phyloP scores from a whole-genome alignment of 2,329 filamentous ascomycete genomes.

The Chrysoporthe puriensis region DNA sequence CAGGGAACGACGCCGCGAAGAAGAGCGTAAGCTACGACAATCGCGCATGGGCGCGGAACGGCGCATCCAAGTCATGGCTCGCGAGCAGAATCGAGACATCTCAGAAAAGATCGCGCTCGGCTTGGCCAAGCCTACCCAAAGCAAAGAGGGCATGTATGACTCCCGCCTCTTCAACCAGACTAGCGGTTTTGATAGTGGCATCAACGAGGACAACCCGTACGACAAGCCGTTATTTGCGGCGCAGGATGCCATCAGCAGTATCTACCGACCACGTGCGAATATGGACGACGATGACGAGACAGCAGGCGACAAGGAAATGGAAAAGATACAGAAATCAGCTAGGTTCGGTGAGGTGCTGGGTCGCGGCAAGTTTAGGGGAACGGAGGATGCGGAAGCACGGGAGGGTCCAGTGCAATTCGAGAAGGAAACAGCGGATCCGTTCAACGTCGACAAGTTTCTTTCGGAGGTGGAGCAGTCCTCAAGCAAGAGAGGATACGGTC shows the following conservation, averaged over 20 bases:
- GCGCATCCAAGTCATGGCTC: conserved; percentile 87
- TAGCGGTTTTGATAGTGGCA: conserved; percentile 85
- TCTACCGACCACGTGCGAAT: conserved; percentile 81
- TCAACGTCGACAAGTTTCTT: conserved; percentile 93
- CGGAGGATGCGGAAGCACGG: conserved; percentile 79
- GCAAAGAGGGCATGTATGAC: conserved; percentile 95
- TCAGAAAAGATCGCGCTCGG: conserved; percentile 96
- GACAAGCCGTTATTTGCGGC: conserved; percentile 97
- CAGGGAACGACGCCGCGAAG: conserved; percentile 76
- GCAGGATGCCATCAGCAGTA: conserved; percentile 91
- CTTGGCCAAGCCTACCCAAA: conserved; percentile 90
- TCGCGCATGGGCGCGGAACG: conserved; percentile 95
- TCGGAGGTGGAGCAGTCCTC: conserved; percentile 70
- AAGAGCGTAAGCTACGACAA: conserved; percentile 88
- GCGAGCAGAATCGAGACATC: conserved; percentile 95
- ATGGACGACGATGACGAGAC: conserved; percentile 78
- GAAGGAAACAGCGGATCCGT: conserved; percentile 82
- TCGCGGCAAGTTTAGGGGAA: conserved; percentile 87
- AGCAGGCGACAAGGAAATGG: conserved; percentile 80
- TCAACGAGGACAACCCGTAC: conserved; percentile 97
- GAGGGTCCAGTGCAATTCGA: conserved; percentile 97
- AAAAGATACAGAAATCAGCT: conserved; percentile 81
- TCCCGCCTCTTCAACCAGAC: conserved; percentile 93
- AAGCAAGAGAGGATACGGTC: conserved; percentile 72
- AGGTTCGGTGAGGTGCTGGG: conserved; percentile 87